Conservation (phyloP, 176 grass and related monocot species). For the Thinopyrum elongatum region DNA sequence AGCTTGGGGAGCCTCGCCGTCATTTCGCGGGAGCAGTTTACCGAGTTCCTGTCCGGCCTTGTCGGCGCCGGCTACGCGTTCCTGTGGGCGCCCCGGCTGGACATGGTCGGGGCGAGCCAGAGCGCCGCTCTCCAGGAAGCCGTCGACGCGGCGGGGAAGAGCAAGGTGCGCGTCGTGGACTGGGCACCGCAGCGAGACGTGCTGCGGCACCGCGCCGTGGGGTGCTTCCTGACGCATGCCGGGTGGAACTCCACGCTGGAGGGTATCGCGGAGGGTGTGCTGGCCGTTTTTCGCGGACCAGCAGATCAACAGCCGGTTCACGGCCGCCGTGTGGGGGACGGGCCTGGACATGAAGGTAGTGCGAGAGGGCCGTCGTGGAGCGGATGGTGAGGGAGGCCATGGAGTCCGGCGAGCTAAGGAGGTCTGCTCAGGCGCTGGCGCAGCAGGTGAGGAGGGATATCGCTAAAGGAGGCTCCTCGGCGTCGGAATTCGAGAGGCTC, state of each 20-base stretch:
- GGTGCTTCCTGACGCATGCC: constrained; percentile 67
- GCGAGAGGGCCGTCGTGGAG: too few species aligned
- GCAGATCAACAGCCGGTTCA: too few species aligned
- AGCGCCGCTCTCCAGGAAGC: not conserved
- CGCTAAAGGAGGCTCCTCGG: too few species aligned
- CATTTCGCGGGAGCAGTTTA: not conserved
- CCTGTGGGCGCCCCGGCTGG: not conserved
- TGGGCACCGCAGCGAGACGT: constrained; percentile 67
- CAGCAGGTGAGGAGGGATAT: too few species aligned
- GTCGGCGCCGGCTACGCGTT: not conserved
- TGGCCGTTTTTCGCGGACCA: too few species aligned
- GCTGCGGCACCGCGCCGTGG: constrained; percentile 53
- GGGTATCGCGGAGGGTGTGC: constrained; percentile 35
- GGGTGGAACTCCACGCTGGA: constrained; percentile 73
- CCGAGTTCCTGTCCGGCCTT: not conserved
- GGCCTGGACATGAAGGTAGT: too few species aligned
- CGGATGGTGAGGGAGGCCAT: too few species aligned
- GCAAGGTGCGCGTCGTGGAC: constrained; percentile 25
- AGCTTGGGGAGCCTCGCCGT: not conserved
- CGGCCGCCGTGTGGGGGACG: too few species aligned
- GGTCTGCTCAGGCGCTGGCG: too few species aligned
- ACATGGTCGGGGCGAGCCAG: not conserved
- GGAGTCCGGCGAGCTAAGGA: too few species aligned
- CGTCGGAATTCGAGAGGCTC: too few species aligned
- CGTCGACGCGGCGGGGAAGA: not conserved